These are phyloP conservation scores for Leishmania guyanensis DNA, from an alignment of 208 protist species.

Conservation along the genomic window DNA sequence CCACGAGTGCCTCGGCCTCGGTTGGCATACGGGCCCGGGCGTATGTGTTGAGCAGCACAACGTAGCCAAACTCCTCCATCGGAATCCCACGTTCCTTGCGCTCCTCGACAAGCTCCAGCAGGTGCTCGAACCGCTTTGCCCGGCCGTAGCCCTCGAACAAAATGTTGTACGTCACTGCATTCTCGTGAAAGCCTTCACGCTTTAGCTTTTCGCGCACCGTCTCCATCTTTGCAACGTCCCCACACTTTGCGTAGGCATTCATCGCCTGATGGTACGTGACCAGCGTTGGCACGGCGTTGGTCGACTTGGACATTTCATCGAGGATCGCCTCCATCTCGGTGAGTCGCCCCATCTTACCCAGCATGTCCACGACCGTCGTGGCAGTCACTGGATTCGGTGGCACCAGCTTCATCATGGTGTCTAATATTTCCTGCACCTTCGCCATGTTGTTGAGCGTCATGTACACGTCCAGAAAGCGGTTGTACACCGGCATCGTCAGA, in stretches of 20 bases:
- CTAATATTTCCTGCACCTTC: conserved; percentile 87
- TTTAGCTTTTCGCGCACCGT: conserved; percentile 60
- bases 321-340: conserved; percentile 89
- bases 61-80: conserved; percentile 90
- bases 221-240: conserved; percentile 89
- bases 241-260: conserved; percentile 91
- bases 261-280: conserved; percentile 91
- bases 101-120: conserved; percentile 82
- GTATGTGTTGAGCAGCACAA: conserved; percentile 85
- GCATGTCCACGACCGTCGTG: conserved; percentile 92
- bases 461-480: conserved; percentile 90
- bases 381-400: conserved; percentile 90
- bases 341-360: conserved; percentile 91
- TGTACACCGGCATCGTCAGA: conserved; percentile 90
- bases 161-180: conserved; percentile 91
- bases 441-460: conserved; percentile 82
- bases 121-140: conserved; percentile 83
- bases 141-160: conserved; percentile 89
- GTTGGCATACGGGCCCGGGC: conserved; percentile 68
- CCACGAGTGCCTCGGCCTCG: conserved; percentile 73
- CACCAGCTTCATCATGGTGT: conserved; percentile 91
- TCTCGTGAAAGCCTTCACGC: conserved; percentile 74
- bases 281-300: conserved; percentile 83
- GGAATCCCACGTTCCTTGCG: conserved; percentile 68
- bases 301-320: conserved; percentile 86